A percentile compares a stretch with the other conserved stretches of the same genome.
These are phyloP conservation scores for Saprolegnia parasitica DNA, from an alignment of 352 stramenopile genomes.

Conservation along the genomic window DNA sequence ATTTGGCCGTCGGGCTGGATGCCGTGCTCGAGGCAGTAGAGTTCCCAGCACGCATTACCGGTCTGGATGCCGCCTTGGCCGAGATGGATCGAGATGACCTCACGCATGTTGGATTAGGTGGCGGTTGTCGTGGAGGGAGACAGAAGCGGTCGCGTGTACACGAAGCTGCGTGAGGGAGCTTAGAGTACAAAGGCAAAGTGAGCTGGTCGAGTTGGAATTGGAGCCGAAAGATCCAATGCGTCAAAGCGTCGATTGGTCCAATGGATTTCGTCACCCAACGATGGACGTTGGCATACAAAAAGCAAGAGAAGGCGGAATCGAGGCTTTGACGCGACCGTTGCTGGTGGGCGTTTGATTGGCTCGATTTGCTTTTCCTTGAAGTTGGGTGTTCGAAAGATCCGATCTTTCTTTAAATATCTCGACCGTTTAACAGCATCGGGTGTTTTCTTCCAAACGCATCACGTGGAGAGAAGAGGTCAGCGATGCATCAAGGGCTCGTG, in stretches of 20 bases:
- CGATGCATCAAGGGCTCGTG: too few relatives aligned
- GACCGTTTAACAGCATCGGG: neutral
- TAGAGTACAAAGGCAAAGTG: conserved; percentile 41
- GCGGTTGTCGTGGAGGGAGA: neutral
- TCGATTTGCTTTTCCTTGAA: neutral
- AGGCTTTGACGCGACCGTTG: conserved; percentile 7
- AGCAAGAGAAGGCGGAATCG: neutral
- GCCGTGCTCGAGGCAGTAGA: conserved; percentile 78
- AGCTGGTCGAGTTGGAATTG: neutral
- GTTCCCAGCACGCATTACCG: conserved; percentile 78
- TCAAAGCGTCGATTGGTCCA: neutral
- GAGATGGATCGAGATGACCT: conserved; percentile 82
- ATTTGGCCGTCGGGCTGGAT: conserved; percentile 93
- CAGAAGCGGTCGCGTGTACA: conserved; percentile 32
- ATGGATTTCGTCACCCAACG: neutral
- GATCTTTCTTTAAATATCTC: neutral
- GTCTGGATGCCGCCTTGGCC: conserved; percentile 89
- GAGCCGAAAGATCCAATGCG: neutral
- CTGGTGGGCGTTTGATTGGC: neutral
- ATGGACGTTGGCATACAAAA: neutral
- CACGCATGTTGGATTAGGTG: conserved; percentile 40
- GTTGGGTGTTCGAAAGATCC: neutral
- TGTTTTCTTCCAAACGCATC: neutral
- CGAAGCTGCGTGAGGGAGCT: conserved; percentile 73
- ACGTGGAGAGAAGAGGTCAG: neutral